Evolutionary conservation across 2,329 filamentous ascomycete genomes (phyloP).

Genomic region (Cytospora piceicola): DNA sequence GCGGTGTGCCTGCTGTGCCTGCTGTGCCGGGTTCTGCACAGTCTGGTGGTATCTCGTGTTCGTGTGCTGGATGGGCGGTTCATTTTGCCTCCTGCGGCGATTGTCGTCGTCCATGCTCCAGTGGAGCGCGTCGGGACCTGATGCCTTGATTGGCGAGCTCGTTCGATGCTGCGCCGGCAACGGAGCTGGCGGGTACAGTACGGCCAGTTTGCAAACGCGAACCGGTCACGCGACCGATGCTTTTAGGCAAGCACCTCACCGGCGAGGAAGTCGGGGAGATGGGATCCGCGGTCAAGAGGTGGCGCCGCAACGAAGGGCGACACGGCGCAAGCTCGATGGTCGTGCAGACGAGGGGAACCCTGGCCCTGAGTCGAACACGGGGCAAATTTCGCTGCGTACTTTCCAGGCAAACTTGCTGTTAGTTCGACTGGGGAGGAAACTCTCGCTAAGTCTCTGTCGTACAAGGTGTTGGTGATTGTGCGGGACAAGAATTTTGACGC

Average conservation of each 20-base stretch:
- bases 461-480: conserved; percentile 25
- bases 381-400: conserved; percentile 25
- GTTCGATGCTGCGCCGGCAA: conserved; percentile 69
- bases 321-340: conserved; percentile 26
- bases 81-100: conserved; percentile 71
- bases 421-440: conserved; percentile 12
- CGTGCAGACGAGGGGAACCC: conserved; percentile 26
- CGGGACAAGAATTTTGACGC: conserved; percentile 26
- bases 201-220: conserved; percentile 62
- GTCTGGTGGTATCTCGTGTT: conserved; percentile 54
- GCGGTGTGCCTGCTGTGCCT: conserved; percentile 48
- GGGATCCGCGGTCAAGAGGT: conserved; percentile 20
- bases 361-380: conserved; percentile 22
- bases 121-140: conserved; percentile 53
- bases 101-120: conserved; percentile 79
- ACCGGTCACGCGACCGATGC: conserved; percentile 40
- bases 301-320: conserved; percentile 22
- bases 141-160: conserved; percentile 61
- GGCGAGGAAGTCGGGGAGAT: conserved; percentile 19
- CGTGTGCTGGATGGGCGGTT: conserved; percentile 66
- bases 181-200: conserved; percentile 62
- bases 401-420: conserved; percentile 16
- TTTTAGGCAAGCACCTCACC: conserved; percentile 21
- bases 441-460: conserved; percentile 25
- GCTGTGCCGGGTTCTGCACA: conserved; percentile 53